Evolutionary conservation across 169 alveolate species (phyloP).

Genomic region (Besnoitia besnoiti): DNA sequence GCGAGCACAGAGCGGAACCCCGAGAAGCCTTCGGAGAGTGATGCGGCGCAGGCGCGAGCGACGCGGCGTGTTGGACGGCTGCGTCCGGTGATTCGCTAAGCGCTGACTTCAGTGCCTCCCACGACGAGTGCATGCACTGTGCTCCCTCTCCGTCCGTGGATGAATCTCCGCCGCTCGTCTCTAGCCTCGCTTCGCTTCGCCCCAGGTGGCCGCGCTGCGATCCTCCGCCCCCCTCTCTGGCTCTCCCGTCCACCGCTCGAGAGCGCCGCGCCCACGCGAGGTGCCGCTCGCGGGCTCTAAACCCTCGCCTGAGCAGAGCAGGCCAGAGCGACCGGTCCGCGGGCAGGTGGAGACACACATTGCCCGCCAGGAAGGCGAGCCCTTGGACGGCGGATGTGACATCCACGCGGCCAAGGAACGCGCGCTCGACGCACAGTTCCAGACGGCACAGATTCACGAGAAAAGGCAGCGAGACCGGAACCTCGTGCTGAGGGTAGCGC

Average conservation of each 20-base stretch:
- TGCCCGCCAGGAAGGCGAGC: constrained; percentile 7
- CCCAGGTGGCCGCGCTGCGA: neutral
- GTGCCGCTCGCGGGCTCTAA: neutral
- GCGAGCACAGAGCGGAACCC: no score
- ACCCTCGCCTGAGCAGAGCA: constrained; percentile 35
- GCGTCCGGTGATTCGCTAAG: neutral
- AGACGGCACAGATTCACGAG: constrained; percentile 43
- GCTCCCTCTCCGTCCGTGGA: neutral
- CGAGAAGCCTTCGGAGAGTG: no score
- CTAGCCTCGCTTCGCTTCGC: neutral
- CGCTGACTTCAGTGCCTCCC: neutral
- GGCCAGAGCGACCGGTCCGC: constrained; percentile 49
- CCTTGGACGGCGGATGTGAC: constrained; percentile 25
- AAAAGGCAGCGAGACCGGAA: constrained; percentile 55
- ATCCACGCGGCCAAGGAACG: constrained; percentile 48
- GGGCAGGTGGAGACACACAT: constrained; percentile 53
- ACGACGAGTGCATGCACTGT: no score
- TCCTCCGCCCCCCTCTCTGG: neutral
- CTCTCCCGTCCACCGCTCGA: no score
- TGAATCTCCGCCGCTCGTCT: neutral
- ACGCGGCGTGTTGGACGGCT: no score
- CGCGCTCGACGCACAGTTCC: constrained; percentile 40
- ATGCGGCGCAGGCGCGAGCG: no score
- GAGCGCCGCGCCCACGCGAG: no score
- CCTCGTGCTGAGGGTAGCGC: neutral